Conservation (phyloP, 1,139 yeast species). For the Hansenula lynferdii region DNA sequence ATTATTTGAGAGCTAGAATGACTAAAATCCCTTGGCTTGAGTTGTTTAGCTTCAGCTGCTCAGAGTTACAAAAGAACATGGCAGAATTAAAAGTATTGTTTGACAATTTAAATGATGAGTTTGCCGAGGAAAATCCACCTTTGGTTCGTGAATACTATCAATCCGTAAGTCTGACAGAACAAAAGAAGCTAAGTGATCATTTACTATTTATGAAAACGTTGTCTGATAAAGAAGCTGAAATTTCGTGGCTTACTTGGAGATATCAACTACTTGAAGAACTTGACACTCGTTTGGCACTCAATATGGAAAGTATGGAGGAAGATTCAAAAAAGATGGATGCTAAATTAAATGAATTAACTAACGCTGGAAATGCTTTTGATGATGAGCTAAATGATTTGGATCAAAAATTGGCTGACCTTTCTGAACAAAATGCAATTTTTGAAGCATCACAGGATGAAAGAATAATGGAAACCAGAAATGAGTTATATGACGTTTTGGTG, state of each 20-base stretch:
- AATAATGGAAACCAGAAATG: constrained; percentile 1
- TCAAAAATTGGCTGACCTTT: not conserved
- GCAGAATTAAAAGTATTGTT: constrained; percentile 42
- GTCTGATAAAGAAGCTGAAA: constrained; percentile 42
- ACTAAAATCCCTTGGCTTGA: constrained; percentile 37
- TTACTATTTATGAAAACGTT: constrained; percentile 42
- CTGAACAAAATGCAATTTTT: not conserved
- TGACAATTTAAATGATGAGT: constrained; percentile 41
- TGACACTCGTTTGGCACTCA: constrained; percentile 1
- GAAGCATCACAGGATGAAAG: not conserved
- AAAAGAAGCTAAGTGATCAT: constrained; percentile 35
- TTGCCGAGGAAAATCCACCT: constrained; percentile 43
- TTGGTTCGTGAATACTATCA: constrained; percentile 44
- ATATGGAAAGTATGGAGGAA: constrained; percentile 24
- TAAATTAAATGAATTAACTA: constrained; percentile 17
- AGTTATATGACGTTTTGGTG: constrained; percentile 3
- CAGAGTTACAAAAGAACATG: constrained; percentile 47
- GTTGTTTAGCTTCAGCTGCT: constrained; percentile 47
- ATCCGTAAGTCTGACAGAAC: constrained; percentile 28
- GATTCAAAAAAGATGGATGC: constrained; percentile 25
- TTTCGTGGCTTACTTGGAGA: constrained; percentile 50
- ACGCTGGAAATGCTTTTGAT: constrained; percentile 1
- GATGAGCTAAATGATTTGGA: constrained; percentile 1
- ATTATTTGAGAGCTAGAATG: constrained; percentile 20
- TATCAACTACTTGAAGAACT: constrained; percentile 39